phyloP scores from a whole-genome alignment of 352 stramenopile genomes.

The Phytophthora cryptogea region DNA sequence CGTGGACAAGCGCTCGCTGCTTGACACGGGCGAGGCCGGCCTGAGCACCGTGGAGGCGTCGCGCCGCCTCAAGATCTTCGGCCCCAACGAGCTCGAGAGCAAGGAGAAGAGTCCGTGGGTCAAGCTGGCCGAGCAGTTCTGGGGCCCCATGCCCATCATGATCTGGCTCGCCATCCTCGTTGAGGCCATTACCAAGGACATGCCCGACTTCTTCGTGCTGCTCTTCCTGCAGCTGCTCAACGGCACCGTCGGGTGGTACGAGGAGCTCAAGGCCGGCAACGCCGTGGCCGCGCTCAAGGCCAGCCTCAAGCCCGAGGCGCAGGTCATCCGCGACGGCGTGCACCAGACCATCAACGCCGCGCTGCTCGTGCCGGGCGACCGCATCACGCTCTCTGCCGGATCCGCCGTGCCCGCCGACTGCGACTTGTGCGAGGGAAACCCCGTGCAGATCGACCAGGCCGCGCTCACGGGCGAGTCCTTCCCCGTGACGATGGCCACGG shows the following conservation, averaged over 20 bases:
- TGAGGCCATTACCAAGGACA: conserved; percentile 60
- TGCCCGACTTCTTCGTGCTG: conserved; percentile 69
- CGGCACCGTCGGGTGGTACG: conserved; percentile 71
- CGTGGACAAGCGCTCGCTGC: conserved; percentile 76
- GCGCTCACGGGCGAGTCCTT: conserved; percentile 95
- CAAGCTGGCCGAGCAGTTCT: conserved; percentile 72
- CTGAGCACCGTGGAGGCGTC: conserved; percentile 84
- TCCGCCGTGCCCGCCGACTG: conserved; percentile 93
- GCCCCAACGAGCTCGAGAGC: conserved; percentile 84
- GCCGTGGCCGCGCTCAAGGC: conserved; percentile 89
- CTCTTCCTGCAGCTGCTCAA: conserved; percentile 78
- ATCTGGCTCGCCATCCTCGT: conserved; percentile 91
- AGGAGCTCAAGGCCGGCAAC: conserved; percentile 82
- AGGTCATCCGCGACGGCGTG: conserved; percentile 90
- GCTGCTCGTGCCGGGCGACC: conserved; percentile 93
- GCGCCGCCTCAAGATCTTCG: conserved; percentile 81
- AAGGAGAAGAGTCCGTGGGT: conserved; percentile 54
- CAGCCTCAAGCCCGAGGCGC: conserved; percentile 82
- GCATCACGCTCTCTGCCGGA: conserved; percentile 90
- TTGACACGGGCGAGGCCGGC: conserved; percentile 69
- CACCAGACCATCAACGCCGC: conserved; percentile 89
- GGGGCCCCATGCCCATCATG: conserved; percentile 90
- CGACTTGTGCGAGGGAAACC: conserved; percentile 78
- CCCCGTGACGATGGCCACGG: conserved; percentile 82
- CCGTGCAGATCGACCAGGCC: conserved; percentile 91